Percentiles rank a stretch among this genome's conserved stretches.
phyloP scores from a whole-genome alignment of 2,329 filamentous ascomycete genomes.

The Apiospora aurea region DNA sequence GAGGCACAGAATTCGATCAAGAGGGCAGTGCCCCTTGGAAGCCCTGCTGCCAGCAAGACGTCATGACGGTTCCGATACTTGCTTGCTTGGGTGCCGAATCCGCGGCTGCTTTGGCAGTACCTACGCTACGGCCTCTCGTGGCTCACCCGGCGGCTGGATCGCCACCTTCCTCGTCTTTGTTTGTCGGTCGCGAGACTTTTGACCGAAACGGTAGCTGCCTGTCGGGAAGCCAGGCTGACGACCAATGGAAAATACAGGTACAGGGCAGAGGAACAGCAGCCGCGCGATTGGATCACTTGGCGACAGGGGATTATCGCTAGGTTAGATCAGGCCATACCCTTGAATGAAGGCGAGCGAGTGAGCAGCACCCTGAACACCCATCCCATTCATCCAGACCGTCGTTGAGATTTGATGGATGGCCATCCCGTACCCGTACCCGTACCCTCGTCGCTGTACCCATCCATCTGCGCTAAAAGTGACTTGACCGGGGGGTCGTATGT shows the following conservation, averaged over 20 bases:
- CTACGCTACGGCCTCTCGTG: neutral
- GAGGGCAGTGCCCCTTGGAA: slow-evolving; percentile 5
- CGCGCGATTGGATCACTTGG: slow-evolving; percentile 23
- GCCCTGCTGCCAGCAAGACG: neutral
- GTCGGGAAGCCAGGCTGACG: slow-evolving; percentile 18
- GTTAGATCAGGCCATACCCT: slow-evolving; percentile 20
- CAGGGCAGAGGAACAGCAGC: slow-evolving; percentile 16
- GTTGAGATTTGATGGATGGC: neutral
- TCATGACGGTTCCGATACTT: neutral
- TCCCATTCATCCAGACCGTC: neutral
- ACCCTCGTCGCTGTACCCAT: slow-evolving; percentile 12
- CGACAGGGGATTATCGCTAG: slow-evolving; percentile 22
- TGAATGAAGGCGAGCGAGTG: slow-evolving; percentile 18
- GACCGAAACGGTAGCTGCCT: slow-evolving; percentile 11
- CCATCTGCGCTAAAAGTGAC: slow-evolving; percentile 19
- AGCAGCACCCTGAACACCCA: neutral
- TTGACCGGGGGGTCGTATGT: slow-evolving; percentile 18
- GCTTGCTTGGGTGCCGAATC: neutral
- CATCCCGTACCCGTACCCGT: slow-evolving; percentile 20
- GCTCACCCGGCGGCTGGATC: neutral
- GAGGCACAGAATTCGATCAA: neutral
- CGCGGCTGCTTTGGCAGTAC: neutral
- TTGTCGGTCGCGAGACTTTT: neutral
- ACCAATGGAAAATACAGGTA: slow-evolving; percentile 22
- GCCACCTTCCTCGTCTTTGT: neutral